Evolutionary conservation across 208 protist species (phyloP).

Genomic region (Trichomonas vaginalis): DNA sequence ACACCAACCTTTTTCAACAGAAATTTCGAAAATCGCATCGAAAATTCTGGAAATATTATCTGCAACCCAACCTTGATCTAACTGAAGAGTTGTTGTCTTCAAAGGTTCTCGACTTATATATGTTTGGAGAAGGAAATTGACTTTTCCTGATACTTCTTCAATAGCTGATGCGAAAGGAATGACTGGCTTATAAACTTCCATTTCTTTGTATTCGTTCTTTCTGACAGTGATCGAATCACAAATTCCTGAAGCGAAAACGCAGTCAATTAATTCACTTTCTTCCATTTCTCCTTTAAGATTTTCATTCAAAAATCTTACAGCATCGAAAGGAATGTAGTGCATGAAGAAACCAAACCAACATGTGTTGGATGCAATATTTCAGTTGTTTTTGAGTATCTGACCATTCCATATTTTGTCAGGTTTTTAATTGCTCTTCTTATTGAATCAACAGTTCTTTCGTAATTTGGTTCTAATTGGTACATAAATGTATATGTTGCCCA

Average conservation of each 20-base stretch:
- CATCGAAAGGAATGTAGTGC: slow-evolving; percentile 81
- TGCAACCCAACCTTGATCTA: slow-evolving; percentile 67
- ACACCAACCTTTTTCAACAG: slow-evolving; percentile 71
- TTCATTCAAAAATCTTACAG: slow-evolving; percentile 75
- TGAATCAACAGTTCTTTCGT: too few species aligned
- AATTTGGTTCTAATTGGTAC: slow-evolving; percentile 63
- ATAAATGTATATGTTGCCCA: slow-evolving; percentile 96
- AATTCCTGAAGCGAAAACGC: slow-evolving; percentile 64
- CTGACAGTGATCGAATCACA: slow-evolving; percentile 84
- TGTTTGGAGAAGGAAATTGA: slow-evolving; percentile 89
- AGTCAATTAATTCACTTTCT: slow-evolving; percentile 82
- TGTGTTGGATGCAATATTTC: slow-evolving; percentile 66
- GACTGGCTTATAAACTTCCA: slow-evolving; percentile 76
- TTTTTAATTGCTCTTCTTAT: background rate
- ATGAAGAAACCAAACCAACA: slow-evolving; percentile 86
- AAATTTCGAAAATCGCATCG: slow-evolving; percentile 77
- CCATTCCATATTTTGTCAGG: background rate
- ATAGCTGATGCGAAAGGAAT: slow-evolving; percentile 82
- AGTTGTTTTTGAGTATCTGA: slow-evolving; percentile 20
- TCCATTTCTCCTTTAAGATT: slow-evolving; percentile 74
- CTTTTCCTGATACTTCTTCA: slow-evolving; percentile 80
- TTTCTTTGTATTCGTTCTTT: slow-evolving; percentile 86
- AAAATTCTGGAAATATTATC: slow-evolving; percentile 62
- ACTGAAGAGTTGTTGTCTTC: background rate
- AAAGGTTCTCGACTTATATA: slow-evolving; percentile 74